Base-by-base conservation (phyloP, 2,329 filamentous ascomycete genomes). In the Xylariaceae sp. region DNA sequence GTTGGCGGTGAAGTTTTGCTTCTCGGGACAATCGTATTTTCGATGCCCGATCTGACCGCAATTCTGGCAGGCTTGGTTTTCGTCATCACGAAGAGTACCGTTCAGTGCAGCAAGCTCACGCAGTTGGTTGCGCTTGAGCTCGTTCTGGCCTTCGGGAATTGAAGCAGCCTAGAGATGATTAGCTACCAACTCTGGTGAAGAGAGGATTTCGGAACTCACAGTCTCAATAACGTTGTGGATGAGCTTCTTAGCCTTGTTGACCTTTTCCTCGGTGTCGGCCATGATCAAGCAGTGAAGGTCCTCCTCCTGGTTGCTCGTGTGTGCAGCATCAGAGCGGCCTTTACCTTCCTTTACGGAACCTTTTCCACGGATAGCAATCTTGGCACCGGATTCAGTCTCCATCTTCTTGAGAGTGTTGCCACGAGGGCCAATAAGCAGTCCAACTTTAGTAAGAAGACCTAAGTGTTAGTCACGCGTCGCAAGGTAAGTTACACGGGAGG, bases 301-400 rank as follows among this genome's bases (percentile, higher is more conserved):
- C 79, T 99, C 94, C 81, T 99, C 94, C 83, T 99, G 94, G 82
- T 99, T 99, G 84, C 94, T 97, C 76, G 93, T 92, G 78, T 99
- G 94, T 79, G 94, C 94, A 71, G 94, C 94, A 76, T 99, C 94
- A 80, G 94, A 97, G 68, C 94, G 92, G 68, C 94, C 94, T 77
- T 99, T 99, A 81, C 94, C 94, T 84, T 99, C 94, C 78, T 99
- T 99, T 75, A 99, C 94, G 71, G 94, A 99, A 74, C 94, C 94
- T 79, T 99, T 99, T 81, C 94, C 94, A 78, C 94, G 93, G 74
- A 99, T 99, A 68, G 94, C 94, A 80, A 99, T 99, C 78, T 99
- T 99, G 75, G 94, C 94, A 65, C 88, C 88, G 59, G 94, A 99
- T 78, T 99, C 92, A 72, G 88, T 86, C 76, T 99, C 94, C 94